Evolutionary conservation across 768 basidiomycete species (phyloP), one percentile per base, ranked within the genome.

Genomic region (Ephemerocybe angulata): DNA sequence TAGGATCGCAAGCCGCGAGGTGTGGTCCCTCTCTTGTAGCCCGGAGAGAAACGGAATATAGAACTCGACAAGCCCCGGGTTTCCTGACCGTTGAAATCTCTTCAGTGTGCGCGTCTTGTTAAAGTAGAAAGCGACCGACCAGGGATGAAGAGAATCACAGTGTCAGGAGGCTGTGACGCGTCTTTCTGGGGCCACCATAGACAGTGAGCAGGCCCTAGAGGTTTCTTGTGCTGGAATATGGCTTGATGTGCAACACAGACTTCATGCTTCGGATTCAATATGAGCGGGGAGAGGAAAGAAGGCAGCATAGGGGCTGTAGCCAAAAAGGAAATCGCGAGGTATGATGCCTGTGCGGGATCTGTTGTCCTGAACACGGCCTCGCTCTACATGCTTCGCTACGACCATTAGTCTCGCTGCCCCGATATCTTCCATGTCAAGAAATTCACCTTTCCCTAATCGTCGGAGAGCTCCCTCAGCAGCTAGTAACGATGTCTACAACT

Each of bases 31-130:
- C 28, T 65, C 59, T 50, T 83, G 72, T 1, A 91, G 66, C 3
- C 73, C 73, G 21, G 74, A 70, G 13, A 92, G 75, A 63, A 89
- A 92, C 2, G 80, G 78, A 1, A 71, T 71, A 60, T 91, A 92
- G 68, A 90, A 89, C 42, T 78, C 75, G 29, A 85, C 57, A 15
- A 89, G 69, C 6, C 89, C 89, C 17, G 79, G 78, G 58, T 81
- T 81, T 6, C 78, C 77, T 81, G 60, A 2, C 21, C 43, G 8
- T 35, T 8, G 8, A 35, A 46, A 42, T 42, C 8, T 17, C 8
- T 35, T 35, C 17, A 35, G 33, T 8, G 8, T 35, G 33, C 8
- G 33, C 33, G 8, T 37, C 15, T 11, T 28, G 25, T 8, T 21
- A 25, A 30, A n/a, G 15, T 5, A 1, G n/a, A 17, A 21, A 38